phyloP scores from a whole-genome alignment of 805 yeast genomes.

The Saccharomycopsis microspora region DNA sequence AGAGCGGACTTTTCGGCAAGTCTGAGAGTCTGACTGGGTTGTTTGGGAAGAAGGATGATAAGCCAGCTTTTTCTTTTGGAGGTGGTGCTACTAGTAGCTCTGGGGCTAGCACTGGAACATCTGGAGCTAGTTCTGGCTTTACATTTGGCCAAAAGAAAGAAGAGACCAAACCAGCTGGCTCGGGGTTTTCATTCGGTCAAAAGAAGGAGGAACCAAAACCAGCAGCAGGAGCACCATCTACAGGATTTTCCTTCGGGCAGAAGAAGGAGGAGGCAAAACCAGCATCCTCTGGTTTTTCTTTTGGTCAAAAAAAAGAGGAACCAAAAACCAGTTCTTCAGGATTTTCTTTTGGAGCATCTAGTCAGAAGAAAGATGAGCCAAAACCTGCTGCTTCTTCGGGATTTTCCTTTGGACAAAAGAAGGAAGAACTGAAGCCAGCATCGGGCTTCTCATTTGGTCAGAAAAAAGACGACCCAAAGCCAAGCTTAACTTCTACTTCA shows the following conservation, averaged over 20 bases:
- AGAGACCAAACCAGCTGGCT: conserved; percentile 4
- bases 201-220: conserved; percentile 16
- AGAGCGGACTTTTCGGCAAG: no score
- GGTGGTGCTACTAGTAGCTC: conserved; percentile 22
- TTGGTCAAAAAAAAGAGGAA: no score
- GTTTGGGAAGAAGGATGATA: no score
- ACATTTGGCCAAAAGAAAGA: no score
- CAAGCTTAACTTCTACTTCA: no score
- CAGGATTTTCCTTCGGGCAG: conserved; percentile 19
- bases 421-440: conserved; percentile 14
- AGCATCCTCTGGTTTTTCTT: conserved; percentile 16
- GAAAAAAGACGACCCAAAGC: no score
- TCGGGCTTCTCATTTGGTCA: conserved; percentile 19
- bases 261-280: no score
- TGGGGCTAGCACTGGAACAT: conserved; percentile 8
- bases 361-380: background rate
- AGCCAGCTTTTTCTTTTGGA: no score
- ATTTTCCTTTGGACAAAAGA: conserved; percentile 17
- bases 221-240: conserved; percentile 9
- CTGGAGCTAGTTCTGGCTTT: conserved; percentile 17
- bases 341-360: no score
- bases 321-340: no score
- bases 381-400: conserved; percentile 11
- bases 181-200: conserved; percentile 17
- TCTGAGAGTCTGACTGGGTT: no score